Percentiles rank a stretch among this genome's conserved stretches.
Evolutionary conservation across 306 rosid species (phyloP).

Genomic region (Senna tora): DNA sequence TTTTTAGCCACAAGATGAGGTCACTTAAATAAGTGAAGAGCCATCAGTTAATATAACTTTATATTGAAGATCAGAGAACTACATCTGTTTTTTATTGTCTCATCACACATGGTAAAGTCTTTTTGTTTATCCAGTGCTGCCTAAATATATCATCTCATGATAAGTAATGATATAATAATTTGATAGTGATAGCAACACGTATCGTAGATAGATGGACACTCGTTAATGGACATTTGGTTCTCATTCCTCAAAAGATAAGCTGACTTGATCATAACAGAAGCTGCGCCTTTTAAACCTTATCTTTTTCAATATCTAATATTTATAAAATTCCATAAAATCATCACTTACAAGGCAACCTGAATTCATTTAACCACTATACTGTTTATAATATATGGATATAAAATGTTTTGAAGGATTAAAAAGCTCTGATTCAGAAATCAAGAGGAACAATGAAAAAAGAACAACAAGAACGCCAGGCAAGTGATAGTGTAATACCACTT

Average conservation of each 20-base stretch:
- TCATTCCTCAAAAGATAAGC: neutral
- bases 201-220: neutral
- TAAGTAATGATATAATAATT: neutral
- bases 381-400: constrained; percentile 8
- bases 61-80: neutral
- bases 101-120: neutral
- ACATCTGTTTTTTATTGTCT: constrained; percentile 3
- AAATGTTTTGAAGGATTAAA: neutral
- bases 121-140: neutral
- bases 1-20: neutral
- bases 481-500: constrained; percentile 62
- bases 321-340: neutral
- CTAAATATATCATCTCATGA: neutral
- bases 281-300: constrained; percentile 9
- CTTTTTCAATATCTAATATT: constrained; percentile 20
- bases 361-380: constrained; percentile 17
- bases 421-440: constrained; percentile 2
- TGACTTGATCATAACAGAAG: neutral
- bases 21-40: neutral
- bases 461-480: neutral
- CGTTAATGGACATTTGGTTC: neutral
- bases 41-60: neutral
- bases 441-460: constrained; percentile 9
- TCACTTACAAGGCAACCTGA: constrained; percentile 4
- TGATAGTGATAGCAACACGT: neutral